These are phyloP conservation scores for Leccinum angustisporum DNA, from an alignment of 1,284 basidiomycete genomes.

Conservation along the genomic window DNA sequence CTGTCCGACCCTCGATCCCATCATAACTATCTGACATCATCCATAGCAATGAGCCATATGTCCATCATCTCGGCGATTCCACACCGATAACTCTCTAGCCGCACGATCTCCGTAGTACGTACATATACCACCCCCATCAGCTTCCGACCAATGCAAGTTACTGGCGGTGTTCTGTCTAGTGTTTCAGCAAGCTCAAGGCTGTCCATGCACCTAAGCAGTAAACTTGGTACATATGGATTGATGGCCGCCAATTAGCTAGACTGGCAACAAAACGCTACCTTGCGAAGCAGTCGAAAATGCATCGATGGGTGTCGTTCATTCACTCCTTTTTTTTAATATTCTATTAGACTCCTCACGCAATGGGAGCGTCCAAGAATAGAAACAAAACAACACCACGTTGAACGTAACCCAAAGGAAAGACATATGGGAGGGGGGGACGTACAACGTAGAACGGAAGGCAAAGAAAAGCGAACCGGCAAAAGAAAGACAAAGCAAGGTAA, in stretches of 20 bases:
- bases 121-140: neutral
- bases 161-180: neutral
- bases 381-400: constrained; percentile 17
- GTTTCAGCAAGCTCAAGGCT: neutral
- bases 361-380: constrained; percentile 18
- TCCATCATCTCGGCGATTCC: no score
- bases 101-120: no score
- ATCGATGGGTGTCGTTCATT: neutral
- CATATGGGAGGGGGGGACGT: constrained; percentile 7
- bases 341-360: constrained; percentile 28
- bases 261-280: neutral
- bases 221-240: neutral
- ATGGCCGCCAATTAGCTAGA: neutral
- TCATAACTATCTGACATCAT: neutral
- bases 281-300: neutral
- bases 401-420: constrained; percentile 16
- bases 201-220: neutral
- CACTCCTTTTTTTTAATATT: constrained; percentile 17
- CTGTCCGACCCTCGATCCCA: neutral
- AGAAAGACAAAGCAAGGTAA: constrained; percentile 14
- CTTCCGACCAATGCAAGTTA: neutral
- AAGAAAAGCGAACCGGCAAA: constrained; percentile 5
- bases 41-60: no score
- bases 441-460: constrained; percentile 20
- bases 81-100: no score